Evolutionary conservation across 305 asterid species (phyloP).

Genomic region (Solanum hybrid): DNA sequence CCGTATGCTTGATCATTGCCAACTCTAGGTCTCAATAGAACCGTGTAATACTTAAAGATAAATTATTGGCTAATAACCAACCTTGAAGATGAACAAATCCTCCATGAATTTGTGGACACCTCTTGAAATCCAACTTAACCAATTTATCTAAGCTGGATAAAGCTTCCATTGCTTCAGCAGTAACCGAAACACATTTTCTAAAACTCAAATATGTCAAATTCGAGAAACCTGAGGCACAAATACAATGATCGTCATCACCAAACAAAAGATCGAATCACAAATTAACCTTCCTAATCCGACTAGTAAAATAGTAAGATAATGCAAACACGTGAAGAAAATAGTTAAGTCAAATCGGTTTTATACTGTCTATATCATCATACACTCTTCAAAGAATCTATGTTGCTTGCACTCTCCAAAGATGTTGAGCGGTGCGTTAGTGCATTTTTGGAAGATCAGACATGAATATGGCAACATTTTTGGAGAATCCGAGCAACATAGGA

Average conservation of each 20-base stretch:
- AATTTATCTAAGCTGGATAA: slow-evolving; percentile 57
- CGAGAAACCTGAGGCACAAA: slow-evolving; percentile 44
- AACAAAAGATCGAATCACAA: not conserved
- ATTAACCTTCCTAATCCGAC: not conserved
- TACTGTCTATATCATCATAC: not conserved
- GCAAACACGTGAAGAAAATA: not conserved
- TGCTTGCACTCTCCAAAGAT: not conserved
- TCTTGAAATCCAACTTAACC: slow-evolving; percentile 73
- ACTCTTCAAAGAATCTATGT: not conserved
- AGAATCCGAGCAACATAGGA: not conserved
- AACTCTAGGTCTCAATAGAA: not conserved
- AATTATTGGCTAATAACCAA: slow-evolving; percentile 9
- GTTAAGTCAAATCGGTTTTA: not conserved
- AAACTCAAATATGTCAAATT: slow-evolving; percentile 58
- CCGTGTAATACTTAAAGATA: not conserved
- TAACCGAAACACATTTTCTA: slow-evolving; percentile 57
- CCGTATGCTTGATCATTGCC: not conserved
- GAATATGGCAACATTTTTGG: not conserved
- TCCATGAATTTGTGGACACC: slow-evolving; percentile 80
- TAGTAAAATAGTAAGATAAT: not conserved
- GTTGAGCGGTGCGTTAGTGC: not conserved
- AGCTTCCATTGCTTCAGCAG: slow-evolving; percentile 60
- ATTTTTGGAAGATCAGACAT: not conserved
- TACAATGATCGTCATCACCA: not conserved
- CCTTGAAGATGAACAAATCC: slow-evolving; percentile 83